Percentiles rank a stretch among this genome's conserved stretches.
These are phyloP conservation scores for Phellopilus nigrolimitatus DNA, from an alignment of 1,284 basidiomycete species.

Conservation along the genomic window DNA sequence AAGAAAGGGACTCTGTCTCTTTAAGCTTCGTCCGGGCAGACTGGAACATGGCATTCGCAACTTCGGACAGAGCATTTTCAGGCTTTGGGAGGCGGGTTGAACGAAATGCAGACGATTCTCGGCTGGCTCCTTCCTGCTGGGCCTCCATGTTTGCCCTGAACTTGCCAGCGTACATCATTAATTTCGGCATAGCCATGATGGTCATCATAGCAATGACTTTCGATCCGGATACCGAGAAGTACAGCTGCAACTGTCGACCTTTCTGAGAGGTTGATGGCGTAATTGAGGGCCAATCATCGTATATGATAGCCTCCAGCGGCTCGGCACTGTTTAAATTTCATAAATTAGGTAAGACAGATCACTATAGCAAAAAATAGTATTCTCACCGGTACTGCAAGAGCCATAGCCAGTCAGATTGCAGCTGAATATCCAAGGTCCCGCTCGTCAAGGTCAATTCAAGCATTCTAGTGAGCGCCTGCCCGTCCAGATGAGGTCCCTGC, in stretches of 20 bases:
- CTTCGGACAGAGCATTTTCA: constrained; percentile 73
- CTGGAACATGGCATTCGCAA: constrained; percentile 77
- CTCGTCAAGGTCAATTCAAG: constrained; percentile 74
- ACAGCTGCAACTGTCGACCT: constrained; percentile 61
- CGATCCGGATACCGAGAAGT: constrained; percentile 72
- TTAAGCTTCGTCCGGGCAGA: constrained; percentile 65
- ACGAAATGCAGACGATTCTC: constrained; percentile 69
- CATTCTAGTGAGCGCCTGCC: constrained; percentile 43
- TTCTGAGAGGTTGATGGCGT: constrained; percentile 36
- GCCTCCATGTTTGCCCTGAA: constrained; percentile 67
- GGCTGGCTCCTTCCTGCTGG: constrained; percentile 69
- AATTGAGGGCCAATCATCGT: constrained; percentile 76
- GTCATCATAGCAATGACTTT: constrained; percentile 69
- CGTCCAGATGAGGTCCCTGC: constrained; percentile 28
- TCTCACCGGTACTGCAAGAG: constrained; percentile 75
- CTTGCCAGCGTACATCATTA: constrained; percentile 67
- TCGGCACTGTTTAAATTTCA: constrained; percentile 52
- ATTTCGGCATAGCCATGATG: constrained; percentile 68
- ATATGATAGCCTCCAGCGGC: constrained; percentile 69
- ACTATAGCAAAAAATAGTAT: too few relatives aligned
- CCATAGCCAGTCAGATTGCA: constrained; percentile 76
- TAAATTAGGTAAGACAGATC: too few relatives aligned
- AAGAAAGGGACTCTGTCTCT: constrained; percentile 57
- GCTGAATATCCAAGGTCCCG: constrained; percentile 59
- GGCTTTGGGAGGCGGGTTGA: constrained; percentile 60